phyloP scores from a whole-genome alignment of 1,139 yeast species.

The Arxiozyma bovina region DNA sequence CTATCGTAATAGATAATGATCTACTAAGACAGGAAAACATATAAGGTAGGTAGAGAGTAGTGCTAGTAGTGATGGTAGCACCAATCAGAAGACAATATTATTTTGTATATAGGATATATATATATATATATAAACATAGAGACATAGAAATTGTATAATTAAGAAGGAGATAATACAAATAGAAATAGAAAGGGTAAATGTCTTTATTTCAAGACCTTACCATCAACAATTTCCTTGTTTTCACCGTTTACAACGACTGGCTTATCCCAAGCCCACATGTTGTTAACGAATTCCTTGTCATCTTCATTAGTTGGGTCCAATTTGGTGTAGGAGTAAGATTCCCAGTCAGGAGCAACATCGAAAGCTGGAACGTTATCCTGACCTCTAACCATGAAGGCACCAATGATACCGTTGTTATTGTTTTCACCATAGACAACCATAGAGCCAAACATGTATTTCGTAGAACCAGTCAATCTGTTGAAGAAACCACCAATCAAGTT shows the following conservation, averaged over 20 bases:
- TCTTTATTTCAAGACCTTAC: constrained; percentile 68
- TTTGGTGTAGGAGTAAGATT: constrained; percentile 62
- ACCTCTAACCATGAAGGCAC: constrained; percentile 93
- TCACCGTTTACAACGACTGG: constrained; percentile 60
- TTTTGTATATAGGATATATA: too few species aligned
- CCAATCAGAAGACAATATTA: too few species aligned
- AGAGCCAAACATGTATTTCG: constrained; percentile 90
- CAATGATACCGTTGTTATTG: constrained; percentile 96
- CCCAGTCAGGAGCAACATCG: constrained; percentile 99
- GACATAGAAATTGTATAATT: background rate
- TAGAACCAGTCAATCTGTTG: constrained; percentile 85
- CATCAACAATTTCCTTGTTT: constrained; percentile 64
- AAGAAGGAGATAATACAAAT: background rate
- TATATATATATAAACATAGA: too few species aligned
- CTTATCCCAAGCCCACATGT: constrained; percentile 83
- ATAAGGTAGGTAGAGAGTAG: too few species aligned
- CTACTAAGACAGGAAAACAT: too few species aligned
- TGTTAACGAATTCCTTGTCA: constrained; percentile 60
- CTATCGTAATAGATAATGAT: too few species aligned
- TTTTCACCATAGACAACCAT: constrained; percentile 95
- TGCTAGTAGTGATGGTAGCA: too few species aligned
- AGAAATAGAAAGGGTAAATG: background rate
- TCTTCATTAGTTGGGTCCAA: constrained; percentile 60
- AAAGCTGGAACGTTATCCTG: constrained; percentile 86
- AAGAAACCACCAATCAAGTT: constrained; percentile 98